phyloP scores from a whole-genome alignment of 176 grass and related monocot genomes.

The Cenchrus fungigraminus region DNA sequence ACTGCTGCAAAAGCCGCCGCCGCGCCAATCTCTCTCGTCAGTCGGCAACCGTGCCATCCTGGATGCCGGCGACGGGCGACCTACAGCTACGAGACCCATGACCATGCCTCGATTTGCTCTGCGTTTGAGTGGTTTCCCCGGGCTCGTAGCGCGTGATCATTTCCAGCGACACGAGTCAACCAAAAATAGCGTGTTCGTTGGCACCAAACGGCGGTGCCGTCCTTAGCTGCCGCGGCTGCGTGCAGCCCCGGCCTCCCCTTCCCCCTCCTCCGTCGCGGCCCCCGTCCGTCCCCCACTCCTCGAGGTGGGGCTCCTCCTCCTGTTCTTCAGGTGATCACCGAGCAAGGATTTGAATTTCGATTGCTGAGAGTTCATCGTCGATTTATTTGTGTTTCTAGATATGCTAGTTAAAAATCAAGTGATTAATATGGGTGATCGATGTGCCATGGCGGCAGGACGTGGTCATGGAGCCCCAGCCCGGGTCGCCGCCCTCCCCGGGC shows the following conservation, averaged over 20 bases:
- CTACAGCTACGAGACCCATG: too few species aligned
- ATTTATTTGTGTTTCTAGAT: not conserved
- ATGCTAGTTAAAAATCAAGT: not conserved
- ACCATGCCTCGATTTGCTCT: too few species aligned
- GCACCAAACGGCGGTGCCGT: constrained; percentile 38
- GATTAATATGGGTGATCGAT: not conserved
- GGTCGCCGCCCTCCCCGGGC: constrained; percentile 21
- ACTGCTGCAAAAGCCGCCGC: too few species aligned
- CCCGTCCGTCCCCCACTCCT: not conserved
- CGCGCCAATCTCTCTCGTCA: too few species aligned
- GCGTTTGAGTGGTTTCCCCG: constrained; percentile 39
- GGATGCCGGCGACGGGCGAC: too few species aligned
- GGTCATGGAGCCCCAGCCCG: constrained; percentile 51
- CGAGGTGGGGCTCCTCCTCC: constrained; percentile 42
- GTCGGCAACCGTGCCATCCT: too few species aligned
- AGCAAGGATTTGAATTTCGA: not conserved
- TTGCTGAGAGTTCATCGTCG: too few species aligned
- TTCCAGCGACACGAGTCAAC: constrained; percentile 40
- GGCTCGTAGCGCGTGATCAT: constrained; percentile 26
- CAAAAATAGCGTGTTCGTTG: constrained; percentile 44
- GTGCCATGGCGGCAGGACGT: constrained; percentile 34
- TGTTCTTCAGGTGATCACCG: constrained; percentile 31
- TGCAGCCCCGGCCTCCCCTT: not conserved
- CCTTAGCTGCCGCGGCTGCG: constrained; percentile 43
- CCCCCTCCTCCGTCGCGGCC: not conserved